These are phyloP conservation scores for Cordia subcordata DNA, from an alignment of 257 asterid species.

Conservation along the genomic window DNA sequence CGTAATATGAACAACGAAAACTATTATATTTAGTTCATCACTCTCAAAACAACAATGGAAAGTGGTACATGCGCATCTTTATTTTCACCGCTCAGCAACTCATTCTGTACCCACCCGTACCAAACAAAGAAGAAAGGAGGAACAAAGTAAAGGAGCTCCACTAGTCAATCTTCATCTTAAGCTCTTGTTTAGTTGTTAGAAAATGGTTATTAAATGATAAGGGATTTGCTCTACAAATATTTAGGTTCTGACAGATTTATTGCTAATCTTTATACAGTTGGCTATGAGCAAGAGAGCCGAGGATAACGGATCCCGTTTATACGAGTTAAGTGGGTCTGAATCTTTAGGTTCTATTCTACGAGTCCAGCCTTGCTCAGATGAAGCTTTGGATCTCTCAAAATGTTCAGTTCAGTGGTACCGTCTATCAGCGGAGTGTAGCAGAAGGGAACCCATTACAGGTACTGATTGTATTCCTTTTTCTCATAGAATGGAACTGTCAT, in stretches of 20 bases:
- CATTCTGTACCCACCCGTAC: too few relatives aligned
- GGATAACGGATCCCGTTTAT: conserved; percentile 35
- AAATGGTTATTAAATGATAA: not conserved
- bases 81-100: not conserved
- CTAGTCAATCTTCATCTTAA: not conserved
- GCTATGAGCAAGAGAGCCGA: conserved; percentile 68
- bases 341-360: conserved; percentile 76
- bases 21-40: too few relatives aligned
- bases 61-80: too few relatives aligned
- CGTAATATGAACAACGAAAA: too few relatives aligned
- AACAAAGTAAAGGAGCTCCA: too few relatives aligned
- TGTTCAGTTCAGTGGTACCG: conserved; percentile 90
- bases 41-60: too few relatives aligned
- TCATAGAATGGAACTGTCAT: not conserved
- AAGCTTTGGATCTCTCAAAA: conserved; percentile 69
- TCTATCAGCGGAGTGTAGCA: conserved; percentile 83
- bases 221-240: not conserved
- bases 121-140: too few relatives aligned
- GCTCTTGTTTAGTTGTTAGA: not conserved
- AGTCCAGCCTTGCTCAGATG: conserved; percentile 60
- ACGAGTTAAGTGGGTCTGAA: conserved; percentile 58
- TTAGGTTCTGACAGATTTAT: not conserved
- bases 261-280: conserved; percentile 43
- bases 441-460: conserved; percentile 92
- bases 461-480: not conserved